Evolutionary conservation across 2,329 filamentous ascomycete genomes (phyloP).

Genomic region (Pyricularia sp.): DNA sequence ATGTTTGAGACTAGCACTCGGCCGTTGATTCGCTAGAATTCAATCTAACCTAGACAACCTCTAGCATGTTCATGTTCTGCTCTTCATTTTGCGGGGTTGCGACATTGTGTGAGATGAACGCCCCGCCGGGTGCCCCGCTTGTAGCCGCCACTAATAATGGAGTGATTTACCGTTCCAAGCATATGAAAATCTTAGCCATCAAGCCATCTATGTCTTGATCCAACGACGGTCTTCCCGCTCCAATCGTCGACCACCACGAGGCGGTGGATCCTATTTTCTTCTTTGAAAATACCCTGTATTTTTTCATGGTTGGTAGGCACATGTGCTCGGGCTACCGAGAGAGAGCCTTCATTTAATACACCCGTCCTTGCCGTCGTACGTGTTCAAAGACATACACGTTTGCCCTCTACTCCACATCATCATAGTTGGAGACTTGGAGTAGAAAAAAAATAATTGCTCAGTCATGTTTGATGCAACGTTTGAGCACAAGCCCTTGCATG

Average conservation of each 20-base stretch:
- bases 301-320: neutral
- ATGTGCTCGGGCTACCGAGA: neutral
- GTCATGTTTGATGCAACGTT: neutral
- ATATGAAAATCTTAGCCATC: neutral
- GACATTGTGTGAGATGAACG: neutral
- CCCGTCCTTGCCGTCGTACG: neutral
- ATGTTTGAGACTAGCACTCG: neutral
- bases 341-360: neutral
- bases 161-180: neutral
- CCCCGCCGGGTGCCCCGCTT: neutral
- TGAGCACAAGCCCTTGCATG: neutral
- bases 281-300: neutral
- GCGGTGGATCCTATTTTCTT: neutral
- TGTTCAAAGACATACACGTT: neutral
- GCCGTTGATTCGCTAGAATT: neutral
- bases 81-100: neutral
- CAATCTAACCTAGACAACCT: neutral
- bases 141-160: neutral
- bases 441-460: neutral
- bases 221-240: neutral
- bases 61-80: neutral
- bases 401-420: neutral
- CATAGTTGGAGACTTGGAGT: neutral
- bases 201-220: neutral
- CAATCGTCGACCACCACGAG: neutral